phyloP scores from a whole-genome alignment of 352 stramenopile species.

The Phytophthora crassamura region DNA sequence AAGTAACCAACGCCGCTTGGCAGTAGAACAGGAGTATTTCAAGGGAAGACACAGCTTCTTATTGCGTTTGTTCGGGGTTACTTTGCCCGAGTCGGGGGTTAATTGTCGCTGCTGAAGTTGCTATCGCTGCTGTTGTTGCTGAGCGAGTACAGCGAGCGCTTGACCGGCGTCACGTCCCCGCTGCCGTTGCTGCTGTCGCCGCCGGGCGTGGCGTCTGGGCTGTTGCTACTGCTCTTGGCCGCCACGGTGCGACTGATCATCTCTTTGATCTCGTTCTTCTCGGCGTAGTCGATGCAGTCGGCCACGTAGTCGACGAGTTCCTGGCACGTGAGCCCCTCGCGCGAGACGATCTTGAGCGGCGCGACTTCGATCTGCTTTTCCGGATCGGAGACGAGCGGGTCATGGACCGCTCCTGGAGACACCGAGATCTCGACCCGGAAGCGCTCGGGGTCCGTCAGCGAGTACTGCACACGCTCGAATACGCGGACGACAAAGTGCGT shows the following conservation, averaged over 20 bases:
- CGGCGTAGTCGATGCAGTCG: conserved; percentile 76
- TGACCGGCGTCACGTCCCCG: conserved; percentile 45
- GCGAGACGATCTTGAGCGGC: conserved; percentile 85
- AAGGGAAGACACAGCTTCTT: conserved; percentile 22
- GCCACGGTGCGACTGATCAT: conserved; percentile 36
- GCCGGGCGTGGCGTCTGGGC: conserved; percentile 27
- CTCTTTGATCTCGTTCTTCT: conserved; percentile 61
- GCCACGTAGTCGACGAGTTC: conserved; percentile 87
- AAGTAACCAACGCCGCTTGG: conserved; percentile 4
- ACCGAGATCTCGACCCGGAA: conserved; percentile 90
- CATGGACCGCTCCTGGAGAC: conserved; percentile 76
- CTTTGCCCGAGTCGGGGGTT: neutral
- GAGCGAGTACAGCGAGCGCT: conserved; percentile 60
- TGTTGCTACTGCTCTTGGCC: conserved; percentile 33
- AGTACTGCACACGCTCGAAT: conserved; percentile 94
- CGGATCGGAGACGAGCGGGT: conserved; percentile 66
- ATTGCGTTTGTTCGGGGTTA: conserved; percentile 13
- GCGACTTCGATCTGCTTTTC: conserved; percentile 75
- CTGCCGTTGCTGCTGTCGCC: conserved; percentile 34
- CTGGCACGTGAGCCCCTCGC: conserved; percentile 82
- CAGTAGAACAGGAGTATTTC: conserved; percentile 16
- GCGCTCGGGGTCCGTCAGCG: conserved; percentile 68
- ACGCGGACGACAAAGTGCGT: conserved; percentile 99
- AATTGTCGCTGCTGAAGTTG: conserved; percentile 49
- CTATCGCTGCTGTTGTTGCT: conserved; percentile 71